Base-by-base conservation (phyloP, 2,329 filamentous ascomycete genomes). In the Botrytis elliptica region DNA sequence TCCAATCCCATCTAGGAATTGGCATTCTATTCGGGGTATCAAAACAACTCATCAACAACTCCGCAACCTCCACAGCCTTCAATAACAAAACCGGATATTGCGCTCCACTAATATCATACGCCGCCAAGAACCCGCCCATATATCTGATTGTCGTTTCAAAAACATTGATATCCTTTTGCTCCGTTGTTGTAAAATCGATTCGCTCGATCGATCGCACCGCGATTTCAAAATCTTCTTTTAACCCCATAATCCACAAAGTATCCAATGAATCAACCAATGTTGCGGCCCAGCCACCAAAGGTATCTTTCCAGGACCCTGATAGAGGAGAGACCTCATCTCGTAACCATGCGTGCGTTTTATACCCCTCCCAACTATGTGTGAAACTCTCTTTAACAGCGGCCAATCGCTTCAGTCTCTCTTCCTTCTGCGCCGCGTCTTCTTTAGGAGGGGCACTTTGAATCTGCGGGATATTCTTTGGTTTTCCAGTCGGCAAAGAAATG, bases 21-120 rank as follows among this genome's bases (percentile, higher is more conserved):
- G 95, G 95, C 93, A 98, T 97, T 78, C 94, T 90, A 82, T 98
- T 98, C 0, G 95, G 95, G 0, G 95, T 98, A 83, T 94, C 92
- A 79, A 94, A 94, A 12, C 89, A 88, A 73, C 88, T 87, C 83
- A 92, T 92, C 49, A 94, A 81, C 75, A 94, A 86, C 75, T 93
- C 91, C 22, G 88, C 92, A 36, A 93, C 85, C 80, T 94, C 90
- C 33, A 90, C 84, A 10, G 92, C 91, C 80, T 94, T 93, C 64
- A 88, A 85, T 44, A 93, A 83, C 38, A 94, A 85, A 16, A 91
- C 84, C 16, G 87, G 83, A 78, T 97, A 92, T 75, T 86, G 85
- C 10, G 88, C 90, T 20, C 88, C 92, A 71, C 92, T 95, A 72
- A 98, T 86, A 83, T 98, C 95, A 82, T 95, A 98, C 14, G 95